Conservation (phyloP, 345 rosid species). For the Dipteronia sinensis region DNA sequence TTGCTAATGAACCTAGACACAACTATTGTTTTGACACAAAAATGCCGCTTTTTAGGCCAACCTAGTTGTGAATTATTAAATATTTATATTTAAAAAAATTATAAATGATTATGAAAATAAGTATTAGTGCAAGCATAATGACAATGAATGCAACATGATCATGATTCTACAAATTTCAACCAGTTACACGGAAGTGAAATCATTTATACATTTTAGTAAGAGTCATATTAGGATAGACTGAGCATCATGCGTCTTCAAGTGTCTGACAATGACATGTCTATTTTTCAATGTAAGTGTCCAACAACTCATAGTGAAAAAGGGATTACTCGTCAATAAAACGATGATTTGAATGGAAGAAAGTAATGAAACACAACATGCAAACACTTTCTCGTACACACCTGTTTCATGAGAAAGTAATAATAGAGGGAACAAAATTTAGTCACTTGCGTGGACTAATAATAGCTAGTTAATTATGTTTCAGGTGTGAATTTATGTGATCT, state of each 20-base stretch:
- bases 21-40: background rate
- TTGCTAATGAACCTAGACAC: background rate
- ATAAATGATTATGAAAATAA: background rate
- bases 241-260: background rate
- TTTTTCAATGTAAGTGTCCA: background rate
- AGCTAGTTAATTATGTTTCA: conserved; percentile 32
- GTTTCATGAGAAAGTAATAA: background rate
- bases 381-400: background rate
- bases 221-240: background rate
- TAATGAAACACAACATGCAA: background rate
- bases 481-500: conserved; percentile 95
- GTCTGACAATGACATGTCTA: background rate
- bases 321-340: background rate
- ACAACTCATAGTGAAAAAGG: background rate
- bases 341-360: background rate
- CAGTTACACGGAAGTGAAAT: background rate
- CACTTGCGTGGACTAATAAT: no score
- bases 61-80: no score
- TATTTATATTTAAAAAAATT: no score
- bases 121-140: background rate
- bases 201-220: background rate
- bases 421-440: no score
- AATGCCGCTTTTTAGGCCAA: no score
- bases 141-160: background rate
- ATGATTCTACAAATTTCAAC: background rate